These are phyloP conservation scores for Aciculoconidium aculeatum DNA, from an alignment of 805 yeast species.

Conservation along the genomic window DNA sequence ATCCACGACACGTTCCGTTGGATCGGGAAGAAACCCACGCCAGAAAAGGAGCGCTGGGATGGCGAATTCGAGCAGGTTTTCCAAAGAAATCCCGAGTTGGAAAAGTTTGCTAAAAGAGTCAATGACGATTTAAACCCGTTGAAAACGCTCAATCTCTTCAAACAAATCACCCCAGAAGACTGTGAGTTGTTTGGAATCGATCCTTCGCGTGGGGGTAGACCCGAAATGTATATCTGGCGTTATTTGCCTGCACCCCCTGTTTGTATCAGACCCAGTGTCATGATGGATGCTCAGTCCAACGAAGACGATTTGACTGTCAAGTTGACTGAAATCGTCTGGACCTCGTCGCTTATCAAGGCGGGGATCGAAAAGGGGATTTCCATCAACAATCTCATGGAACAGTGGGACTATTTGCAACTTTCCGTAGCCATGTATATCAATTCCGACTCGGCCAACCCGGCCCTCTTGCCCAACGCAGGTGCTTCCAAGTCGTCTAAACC, in stretches of 20 bases:
- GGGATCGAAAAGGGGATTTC: constrained; percentile 95
- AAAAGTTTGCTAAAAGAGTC: constrained; percentile 77
- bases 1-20: constrained; percentile 95
- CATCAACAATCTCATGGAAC: constrained; percentile 92
- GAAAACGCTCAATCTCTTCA: constrained; percentile 80
- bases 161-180: constrained; percentile 78
- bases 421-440: constrained; percentile 97
- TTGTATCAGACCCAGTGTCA: constrained; percentile 94
- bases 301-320: constrained; percentile 97
- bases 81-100: constrained; percentile 77
- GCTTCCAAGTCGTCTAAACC: constrained; percentile 57
- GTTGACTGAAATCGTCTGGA: constrained; percentile 94
- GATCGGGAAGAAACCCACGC: constrained; percentile 84
- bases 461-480: constrained; percentile 65
- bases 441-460: constrained; percentile 85
- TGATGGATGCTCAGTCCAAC: constrained; percentile 87
- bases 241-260: constrained; percentile 98
- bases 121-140: constrained; percentile 93
- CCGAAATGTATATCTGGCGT: constrained; percentile 95
- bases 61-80: constrained; percentile 75
- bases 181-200: constrained; percentile 92
- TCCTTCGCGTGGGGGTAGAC: constrained; percentile 82
- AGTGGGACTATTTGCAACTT: constrained; percentile 95
- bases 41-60: constrained; percentile 84
- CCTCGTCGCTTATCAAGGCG: constrained; percentile 87